Percentiles rank a stretch among this genome's conserved stretches.
These are phyloP conservation scores for Vanilla planifolia DNA, from an alignment of 106 monocot genomes.

Conservation along the genomic window DNA sequence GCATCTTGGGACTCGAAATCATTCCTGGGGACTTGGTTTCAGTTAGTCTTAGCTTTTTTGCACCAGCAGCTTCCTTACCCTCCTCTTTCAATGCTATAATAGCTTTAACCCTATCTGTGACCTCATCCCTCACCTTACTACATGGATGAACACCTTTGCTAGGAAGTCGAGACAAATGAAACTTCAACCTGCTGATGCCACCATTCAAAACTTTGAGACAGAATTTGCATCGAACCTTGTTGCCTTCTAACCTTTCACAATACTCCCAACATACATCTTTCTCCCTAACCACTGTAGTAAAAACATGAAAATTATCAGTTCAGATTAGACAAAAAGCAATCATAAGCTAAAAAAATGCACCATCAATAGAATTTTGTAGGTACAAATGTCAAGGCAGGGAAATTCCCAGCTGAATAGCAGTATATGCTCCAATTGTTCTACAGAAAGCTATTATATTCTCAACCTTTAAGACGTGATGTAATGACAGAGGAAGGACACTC, in stretches of 20 bases:
- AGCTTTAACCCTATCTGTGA: slow-evolving; percentile 75
- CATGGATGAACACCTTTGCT: slow-evolving; percentile 96
- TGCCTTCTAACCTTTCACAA: slow-evolving; percentile 92
- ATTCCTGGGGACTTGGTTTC: slow-evolving; percentile 29
- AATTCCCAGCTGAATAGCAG: background rate
- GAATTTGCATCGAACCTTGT: slow-evolving; percentile 93
- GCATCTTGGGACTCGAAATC: slow-evolving; percentile 16
- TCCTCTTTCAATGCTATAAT: slow-evolving; percentile 78
- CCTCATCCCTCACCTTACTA: slow-evolving; percentile 70
- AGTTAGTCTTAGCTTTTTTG: slow-evolving; percentile 45
- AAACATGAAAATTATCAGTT: background rate
- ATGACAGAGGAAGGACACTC: background rate
- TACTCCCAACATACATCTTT: slow-evolving; percentile 97
- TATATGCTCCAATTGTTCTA: background rate
- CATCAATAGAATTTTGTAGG: background rate
- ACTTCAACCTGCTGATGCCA: slow-evolving; percentile 93
- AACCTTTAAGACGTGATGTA: background rate
- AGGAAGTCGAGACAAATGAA: slow-evolving; percentile 73
- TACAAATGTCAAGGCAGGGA: background rate
- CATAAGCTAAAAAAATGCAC: background rate
- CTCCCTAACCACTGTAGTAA: slow-evolving; percentile 78
- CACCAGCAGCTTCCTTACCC: slow-evolving; percentile 44
- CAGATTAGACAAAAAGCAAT: background rate
- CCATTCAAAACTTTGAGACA: slow-evolving; percentile 86
- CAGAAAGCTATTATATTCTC: background rate